Conservation (phyloP, 139 green algal genomes). For the Tetraselmis chui region DNA sequence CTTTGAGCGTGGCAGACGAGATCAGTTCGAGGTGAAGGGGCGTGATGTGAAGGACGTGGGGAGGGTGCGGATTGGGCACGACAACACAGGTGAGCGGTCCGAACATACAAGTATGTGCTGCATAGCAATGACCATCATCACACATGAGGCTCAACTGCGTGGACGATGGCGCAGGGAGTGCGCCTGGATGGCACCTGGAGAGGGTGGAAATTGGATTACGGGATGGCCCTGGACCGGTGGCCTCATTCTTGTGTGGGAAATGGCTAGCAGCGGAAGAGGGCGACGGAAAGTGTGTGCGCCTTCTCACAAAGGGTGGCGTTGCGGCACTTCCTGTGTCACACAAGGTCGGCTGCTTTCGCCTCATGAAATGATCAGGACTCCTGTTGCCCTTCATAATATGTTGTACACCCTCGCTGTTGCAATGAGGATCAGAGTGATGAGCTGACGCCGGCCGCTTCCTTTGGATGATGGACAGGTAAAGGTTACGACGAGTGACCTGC, state of each 20-base stretch:
- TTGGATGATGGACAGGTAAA: constrained; percentile 2
- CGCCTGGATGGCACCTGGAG: neutral
- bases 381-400: too few relatives aligned
- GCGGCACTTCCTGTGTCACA: neutral
- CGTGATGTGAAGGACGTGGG: constrained; percentile 34
- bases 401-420: too few relatives aligned
- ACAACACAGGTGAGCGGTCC: constrained; percentile 29
- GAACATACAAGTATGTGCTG: too few relatives aligned
- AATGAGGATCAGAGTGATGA: too few relatives aligned
- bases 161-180: neutral
- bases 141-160: too few relatives aligned
- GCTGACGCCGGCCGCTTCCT: too few relatives aligned
- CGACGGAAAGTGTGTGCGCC: constrained; percentile 4
- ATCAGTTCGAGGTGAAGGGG: constrained; percentile 43
- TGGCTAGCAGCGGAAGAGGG: neutral
- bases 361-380: neutral
- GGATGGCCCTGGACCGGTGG: neutral
- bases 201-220: neutral
- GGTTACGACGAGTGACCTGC: constrained; percentile 22
- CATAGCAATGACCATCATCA: too few relatives aligned
- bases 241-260: neutral
- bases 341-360: neutral
- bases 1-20: constrained; percentile 39
- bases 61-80: constrained; percentile 30
- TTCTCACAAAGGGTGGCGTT: neutral